Base-by-base conservation (phyloP, 495 filamentous ascomycete genomes). In the Talaromyces stipitatus region DNA sequence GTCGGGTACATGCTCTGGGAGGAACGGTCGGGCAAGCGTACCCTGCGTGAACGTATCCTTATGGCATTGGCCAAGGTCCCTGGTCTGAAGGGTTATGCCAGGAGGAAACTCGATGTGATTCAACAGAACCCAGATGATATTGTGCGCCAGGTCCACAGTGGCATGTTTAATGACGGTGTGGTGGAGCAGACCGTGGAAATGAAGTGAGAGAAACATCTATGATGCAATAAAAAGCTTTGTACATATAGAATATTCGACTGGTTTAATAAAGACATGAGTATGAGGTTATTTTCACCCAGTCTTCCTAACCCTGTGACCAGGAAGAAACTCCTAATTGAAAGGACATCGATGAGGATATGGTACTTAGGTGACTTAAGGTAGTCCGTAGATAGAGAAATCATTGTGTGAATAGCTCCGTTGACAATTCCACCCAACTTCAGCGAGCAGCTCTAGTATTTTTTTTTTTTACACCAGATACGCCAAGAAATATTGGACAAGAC, bases 1-100 rank as follows among this genome's bases (percentile, higher is more conserved):
- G 85, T 92, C 62, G 46, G 80, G 0, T 56, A 72, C 9, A 81
- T 92, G 81, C 69, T 83, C 56, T 90, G 82, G 65, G 75, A 78
- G 22, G 89, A 92, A 67, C 78, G 78, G 56, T 80, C 51, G 8
- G 54, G 54, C 2, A 43, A 43, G 20, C 36, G 23, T 16, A n/a
- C 54, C 4, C 36, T 55, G 12, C 54, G 36, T 20, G 36, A 55
- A 36, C 54, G 32, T 23, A 43, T 45, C 10, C 36, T 55, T 10
- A 43, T 28, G 14, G n/a, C 24, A 3, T 18, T 55, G 26, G 24
- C 33, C 36, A 41, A 41, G n/a, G 36, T 55, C 11, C 54, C 54
- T 6, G 54, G 54, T 6, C 22, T 55, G 12, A 41, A 45, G 9
- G 33, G 54, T 4, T 55, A 55, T 45, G 54, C 54, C 1, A 41